Evolutionary conservation across 805 yeast species (phyloP), one percentile per base, ranked within the genome.

Genomic region (Candida nanaspora): DNA sequence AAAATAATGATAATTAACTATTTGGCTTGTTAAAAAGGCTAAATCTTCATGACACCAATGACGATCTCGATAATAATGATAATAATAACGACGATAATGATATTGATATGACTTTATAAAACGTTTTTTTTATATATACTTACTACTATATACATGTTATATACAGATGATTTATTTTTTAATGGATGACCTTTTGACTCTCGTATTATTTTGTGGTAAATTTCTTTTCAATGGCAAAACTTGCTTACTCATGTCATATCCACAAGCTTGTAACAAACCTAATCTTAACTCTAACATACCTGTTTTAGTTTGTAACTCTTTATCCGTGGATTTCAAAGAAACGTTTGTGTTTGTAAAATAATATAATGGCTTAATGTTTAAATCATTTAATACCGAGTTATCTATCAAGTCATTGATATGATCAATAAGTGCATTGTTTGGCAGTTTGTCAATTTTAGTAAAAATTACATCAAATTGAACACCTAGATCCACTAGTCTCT

Each of bases 381-480:
- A 52, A 1, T 74, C 68, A n/a, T 55, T 44, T 7, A 72, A 56
- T 1, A 61, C 63, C 10, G 70, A 60, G 2, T 63, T 61, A 2
- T 56, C 51, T 19, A 77, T 51, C 11, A 62, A 52, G 2, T 57
- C 53, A n/a, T 69, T 61, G 2, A 80, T 56, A 4, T 59, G 56
- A n/a, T 55, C 52, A 22, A 63, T 53, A 39, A 63, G 42, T 3
- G 40, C 32, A 2, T 51, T 47, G 22, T 61, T 59, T 40, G 58
- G 53, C 5, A 82, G 52, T 45, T 69, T 69, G 55, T 88, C 96
- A 36, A 81, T 73, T 51, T 87, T 87, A 21, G 94, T 87, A 57
- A 86, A 74, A 0, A 87, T 74, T 6, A 87, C 61, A 44, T 85
- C 91, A 59, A 80, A 86, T 0, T 84, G 78, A 4, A 79, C 66